phyloP scores from a whole-genome alignment of 2,329 filamentous ascomycete genomes.

The Diaporthe ampelina region DNA sequence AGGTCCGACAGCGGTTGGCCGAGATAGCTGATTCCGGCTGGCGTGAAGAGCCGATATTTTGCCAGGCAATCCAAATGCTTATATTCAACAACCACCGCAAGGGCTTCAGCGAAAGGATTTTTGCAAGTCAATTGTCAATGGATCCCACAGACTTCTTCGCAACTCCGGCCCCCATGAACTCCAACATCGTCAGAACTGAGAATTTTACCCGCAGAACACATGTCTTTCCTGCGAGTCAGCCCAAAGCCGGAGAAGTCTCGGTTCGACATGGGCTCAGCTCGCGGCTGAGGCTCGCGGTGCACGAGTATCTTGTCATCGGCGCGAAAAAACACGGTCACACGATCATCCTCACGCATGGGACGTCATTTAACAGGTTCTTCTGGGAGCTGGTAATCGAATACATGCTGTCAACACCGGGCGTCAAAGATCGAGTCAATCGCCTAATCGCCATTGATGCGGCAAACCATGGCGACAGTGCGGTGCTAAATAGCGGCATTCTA shows the following conservation, averaged over 20 bases:
- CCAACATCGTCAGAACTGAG: not conserved
- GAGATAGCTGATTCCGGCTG: no score
- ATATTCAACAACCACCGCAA: no score
- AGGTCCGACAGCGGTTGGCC: no score
- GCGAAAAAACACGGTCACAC: constrained; percentile 4
- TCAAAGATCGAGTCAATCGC: constrained; percentile 7
- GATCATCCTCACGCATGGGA: constrained; percentile 37
- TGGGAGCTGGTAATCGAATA: constrained; percentile 32
- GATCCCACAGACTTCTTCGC: not conserved
- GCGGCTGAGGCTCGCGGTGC: constrained; percentile 29
- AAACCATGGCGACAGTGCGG: constrained; percentile 37
- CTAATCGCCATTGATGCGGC: constrained; percentile 38
- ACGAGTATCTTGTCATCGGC: constrained; percentile 28
- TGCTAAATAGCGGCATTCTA: constrained; percentile 25
- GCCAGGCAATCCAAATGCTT: no score
- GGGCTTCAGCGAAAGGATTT: no score
- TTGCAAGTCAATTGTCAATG: not conserved
- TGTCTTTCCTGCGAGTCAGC: constrained; percentile 28
- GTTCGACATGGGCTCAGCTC: not conserved
- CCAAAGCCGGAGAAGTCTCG: not conserved
- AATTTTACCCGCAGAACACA: constrained; percentile 16
- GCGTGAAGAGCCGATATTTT: no score
- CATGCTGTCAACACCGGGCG: not conserved
- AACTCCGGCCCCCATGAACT: not conserved
- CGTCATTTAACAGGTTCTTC: constrained; percentile 37